Base-by-base conservation (phyloP, 148 eudicot species). In the Gaultheria prostrata region DNA sequence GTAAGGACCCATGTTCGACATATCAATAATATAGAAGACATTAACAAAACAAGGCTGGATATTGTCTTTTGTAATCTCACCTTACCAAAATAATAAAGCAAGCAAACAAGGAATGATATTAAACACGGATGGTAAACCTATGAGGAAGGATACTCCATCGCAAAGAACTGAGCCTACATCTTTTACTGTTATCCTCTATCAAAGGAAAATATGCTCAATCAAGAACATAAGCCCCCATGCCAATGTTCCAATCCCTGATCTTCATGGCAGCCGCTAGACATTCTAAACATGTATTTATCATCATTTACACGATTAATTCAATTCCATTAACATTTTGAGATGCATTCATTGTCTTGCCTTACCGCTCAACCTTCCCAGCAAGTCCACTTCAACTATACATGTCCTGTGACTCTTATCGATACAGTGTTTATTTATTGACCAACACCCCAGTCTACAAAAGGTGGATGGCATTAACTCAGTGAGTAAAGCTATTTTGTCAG, bases 231-330 rank as follows among this genome's bases (percentile, higher is more conserved):
- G 75, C 20, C 75, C 15, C 45, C 21, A 33, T 5, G 18, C 43
- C 43, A 18, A 32, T 71, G 43, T 33, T 32, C 5, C 45, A 71
- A 71, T 32, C 75, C 43, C 75, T 5, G 45, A 71, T 33, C 75
- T 32, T 30, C 10, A 71, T 71, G 20, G 75, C 46, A 71, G 45
- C 45, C 15, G n/a, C 75, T 71, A 71, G 75, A 71, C 75, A 71
- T 32, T 46, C 75, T 32, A 14, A 35, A 71, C 46, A 71, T 3
- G n/a, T 33, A 71, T 33, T 33, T 33, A 9, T 4, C 75, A 17
- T 71, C 75, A 6, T 32, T 71, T 6, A 21, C 74, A 11, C 18
- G 6, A 30, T 71, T 71, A 30, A n/a, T 33, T 30, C 46, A 71
- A 71, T 18, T 18, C 45, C 9, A 30, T 33, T 14, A 71, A 71